Conservation (phyloP, 78 protist species). For the Guillardia theta region DNA sequence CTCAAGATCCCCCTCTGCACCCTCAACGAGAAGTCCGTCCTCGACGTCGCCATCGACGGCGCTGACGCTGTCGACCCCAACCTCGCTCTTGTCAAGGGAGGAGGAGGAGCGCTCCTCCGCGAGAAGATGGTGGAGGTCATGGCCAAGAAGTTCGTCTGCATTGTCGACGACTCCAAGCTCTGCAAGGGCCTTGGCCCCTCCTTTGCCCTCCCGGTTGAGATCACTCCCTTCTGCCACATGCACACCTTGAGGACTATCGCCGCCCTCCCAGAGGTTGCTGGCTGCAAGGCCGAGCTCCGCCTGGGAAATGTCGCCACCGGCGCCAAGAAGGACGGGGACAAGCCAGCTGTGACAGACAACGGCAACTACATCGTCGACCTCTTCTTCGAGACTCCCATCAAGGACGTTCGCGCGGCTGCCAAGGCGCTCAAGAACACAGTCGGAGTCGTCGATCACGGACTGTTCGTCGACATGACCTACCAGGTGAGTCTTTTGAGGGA, state of each 20-base stretch:
- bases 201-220: constrained; percentile 52
- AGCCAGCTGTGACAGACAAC: constrained; percentile 47
- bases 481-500: neutral
- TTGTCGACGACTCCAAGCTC: constrained; percentile 64
- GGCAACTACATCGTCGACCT: constrained; percentile 63
- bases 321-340: neutral
- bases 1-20: constrained; percentile 56
- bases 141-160: constrained; percentile 58
- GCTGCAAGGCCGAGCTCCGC: constrained; percentile 36
- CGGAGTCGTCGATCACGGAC: constrained; percentile 47
- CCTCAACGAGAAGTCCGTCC: constrained; percentile 37
- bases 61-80: constrained; percentile 50
- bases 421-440: neutral
- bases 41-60: constrained; percentile 63
- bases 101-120: constrained; percentile 65
- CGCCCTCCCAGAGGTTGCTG: constrained; percentile 4
- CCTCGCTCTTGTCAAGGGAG: constrained; percentile 59
- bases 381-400: constrained; percentile 4
- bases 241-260: constrained; percentile 48
- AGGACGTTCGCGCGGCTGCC: constrained; percentile 29
- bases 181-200: constrained; percentile 50
- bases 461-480: constrained; percentile 46
- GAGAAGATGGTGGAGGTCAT: constrained; percentile 65
- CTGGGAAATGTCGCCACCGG: neutral
- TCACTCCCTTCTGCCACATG: constrained; percentile 50